These are phyloP conservation scores for Rostrohypoxylon terebratum DNA, from an alignment of 495 filamentous ascomycete genomes.

Conservation along the genomic window DNA sequence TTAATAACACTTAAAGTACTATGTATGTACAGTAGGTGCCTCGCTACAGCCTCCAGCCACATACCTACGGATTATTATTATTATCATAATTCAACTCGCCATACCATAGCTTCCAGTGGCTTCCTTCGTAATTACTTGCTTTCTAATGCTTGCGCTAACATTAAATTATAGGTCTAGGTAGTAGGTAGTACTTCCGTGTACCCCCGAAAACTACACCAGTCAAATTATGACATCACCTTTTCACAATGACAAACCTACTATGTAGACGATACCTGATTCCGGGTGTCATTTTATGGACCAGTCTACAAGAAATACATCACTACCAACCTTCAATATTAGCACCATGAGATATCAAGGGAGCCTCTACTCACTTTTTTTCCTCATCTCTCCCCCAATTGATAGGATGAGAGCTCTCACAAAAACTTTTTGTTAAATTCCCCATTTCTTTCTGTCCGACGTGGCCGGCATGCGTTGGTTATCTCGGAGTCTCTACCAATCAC, in stretches of 20 bases:
- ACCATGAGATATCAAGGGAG: background rate
- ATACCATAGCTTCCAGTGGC: background rate
- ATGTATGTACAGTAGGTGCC: too few relatives aligned
- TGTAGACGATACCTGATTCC: too few relatives aligned
- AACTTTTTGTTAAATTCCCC: conserved; percentile 22
- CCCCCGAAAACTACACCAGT: background rate
- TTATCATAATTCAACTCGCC: conserved; percentile 13
- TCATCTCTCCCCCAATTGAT: background rate
- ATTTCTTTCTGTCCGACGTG: conserved; percentile 39
- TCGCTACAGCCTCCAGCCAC: background rate
- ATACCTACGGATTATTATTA: background rate
- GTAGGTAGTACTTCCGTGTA: background rate
- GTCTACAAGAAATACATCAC: background rate
- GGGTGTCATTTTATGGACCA: too few relatives aligned
- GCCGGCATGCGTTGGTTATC: conserved; percentile 37
- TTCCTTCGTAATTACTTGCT: conserved; percentile 11
- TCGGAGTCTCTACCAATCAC: conserved; percentile 32
- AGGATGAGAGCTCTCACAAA: conserved; percentile 18
- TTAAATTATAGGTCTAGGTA: background rate
- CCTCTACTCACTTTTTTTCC: background rate
- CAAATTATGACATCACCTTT: conserved; percentile 14
- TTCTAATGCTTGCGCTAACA: background rate
- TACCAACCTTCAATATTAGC: background rate
- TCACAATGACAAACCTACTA: background rate
- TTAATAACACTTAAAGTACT: background rate